Evolutionary conservation across 2,329 filamentous ascomycete genomes (phyloP).

Genomic region (Arthrocladium fulminans): DNA sequence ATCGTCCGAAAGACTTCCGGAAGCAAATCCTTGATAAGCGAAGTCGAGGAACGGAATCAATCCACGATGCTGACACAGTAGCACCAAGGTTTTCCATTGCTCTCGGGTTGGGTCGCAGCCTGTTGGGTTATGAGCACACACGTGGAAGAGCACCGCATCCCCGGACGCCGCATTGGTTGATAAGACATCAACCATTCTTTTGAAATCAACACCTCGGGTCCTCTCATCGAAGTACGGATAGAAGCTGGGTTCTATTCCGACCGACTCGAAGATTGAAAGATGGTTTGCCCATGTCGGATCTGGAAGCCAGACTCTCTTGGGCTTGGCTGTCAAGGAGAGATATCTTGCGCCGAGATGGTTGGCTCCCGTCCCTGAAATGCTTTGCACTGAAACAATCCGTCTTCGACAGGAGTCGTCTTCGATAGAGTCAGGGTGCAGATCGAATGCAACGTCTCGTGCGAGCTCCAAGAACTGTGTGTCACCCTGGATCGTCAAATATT

Average conservation of each 20-base stretch:
- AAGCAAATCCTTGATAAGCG: slow-evolving; percentile 95
- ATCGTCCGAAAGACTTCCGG: slow-evolving; percentile 75
- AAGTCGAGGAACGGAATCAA: slow-evolving; percentile 98
- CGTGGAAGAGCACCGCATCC: slow-evolving; percentile 78
- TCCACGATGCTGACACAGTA: slow-evolving; percentile 65
- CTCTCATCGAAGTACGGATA: slow-evolving; percentile 87
- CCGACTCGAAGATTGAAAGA: slow-evolving; percentile 89
- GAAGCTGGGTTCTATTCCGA: slow-evolving; percentile 61
- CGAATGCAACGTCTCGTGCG: slow-evolving; percentile 79
- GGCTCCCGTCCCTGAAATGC: slow-evolving; percentile 91
- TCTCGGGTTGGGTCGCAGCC: slow-evolving; percentile 86
- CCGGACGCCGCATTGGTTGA: slow-evolving; percentile 71
- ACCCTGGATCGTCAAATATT: slow-evolving; percentile 92
- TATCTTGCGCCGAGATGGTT: slow-evolving; percentile 88
- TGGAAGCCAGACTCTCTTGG: slow-evolving; percentile 72
- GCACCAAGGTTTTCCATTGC: slow-evolving; percentile 84
- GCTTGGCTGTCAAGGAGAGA: slow-evolving; percentile 74
- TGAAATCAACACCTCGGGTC: slow-evolving; percentile 35
- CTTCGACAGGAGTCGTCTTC: too few species aligned
- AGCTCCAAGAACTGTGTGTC: slow-evolving; percentile 73
- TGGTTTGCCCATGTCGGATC: slow-evolving; percentile 97
- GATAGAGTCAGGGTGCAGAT: slow-evolving; percentile 65
- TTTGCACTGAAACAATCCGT: slow-evolving; percentile 75
- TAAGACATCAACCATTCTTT: slow-evolving; percentile 66
- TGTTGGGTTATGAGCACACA: slow-evolving; percentile 95